Evolutionary conservation across 257 asterid genomes (phyloP), one percentile per base, ranked within the genome.

Genomic region (Thymus quinquecostatus): DNA sequence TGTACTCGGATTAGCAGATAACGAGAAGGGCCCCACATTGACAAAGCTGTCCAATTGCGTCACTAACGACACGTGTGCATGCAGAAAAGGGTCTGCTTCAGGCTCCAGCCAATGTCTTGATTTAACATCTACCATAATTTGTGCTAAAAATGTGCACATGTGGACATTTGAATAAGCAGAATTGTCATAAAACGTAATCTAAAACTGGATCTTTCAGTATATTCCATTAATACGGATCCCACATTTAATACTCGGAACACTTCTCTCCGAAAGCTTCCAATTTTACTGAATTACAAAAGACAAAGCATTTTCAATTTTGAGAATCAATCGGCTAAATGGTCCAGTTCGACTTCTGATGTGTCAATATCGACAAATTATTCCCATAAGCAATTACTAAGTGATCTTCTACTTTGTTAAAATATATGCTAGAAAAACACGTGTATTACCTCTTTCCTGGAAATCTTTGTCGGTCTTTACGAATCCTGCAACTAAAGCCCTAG

Each of bases 401-500:
- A 55, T n/a, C 44, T 44, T 30, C 34, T 56, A 63, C 55, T 64
- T 28, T 5, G 32, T 48, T 3, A n/a, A 64, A 60, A 44, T 14
- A 54, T 34, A 32, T 40, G 70, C 64, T 47, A 38, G 30, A n/a
- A 30, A 56, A 14, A 47, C 34, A 38, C 7, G 28, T 21, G 1
- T 86, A 21, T 21, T 21, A 89, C 99, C 99, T 89, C 82, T 86
- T 70, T 89, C 95, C 72, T 94, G 97, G 79, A 94, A 94, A 78
- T 91, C 97, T 79, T 91, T 91, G 71, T 94, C 99, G 0, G 99
- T 94, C 82, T 94, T 94, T 50, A 94, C 97, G 74, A 94, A 94
- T 2, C 96, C 99, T 0, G 99, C 90, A 60, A 94, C 99, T 81
- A 94, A 82, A 80, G 99, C 99, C 88, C 99, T 81, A 33, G 97